Conservation (phyloP, 768 basidiomycete species). For the Pleurotus giganteus region DNA sequence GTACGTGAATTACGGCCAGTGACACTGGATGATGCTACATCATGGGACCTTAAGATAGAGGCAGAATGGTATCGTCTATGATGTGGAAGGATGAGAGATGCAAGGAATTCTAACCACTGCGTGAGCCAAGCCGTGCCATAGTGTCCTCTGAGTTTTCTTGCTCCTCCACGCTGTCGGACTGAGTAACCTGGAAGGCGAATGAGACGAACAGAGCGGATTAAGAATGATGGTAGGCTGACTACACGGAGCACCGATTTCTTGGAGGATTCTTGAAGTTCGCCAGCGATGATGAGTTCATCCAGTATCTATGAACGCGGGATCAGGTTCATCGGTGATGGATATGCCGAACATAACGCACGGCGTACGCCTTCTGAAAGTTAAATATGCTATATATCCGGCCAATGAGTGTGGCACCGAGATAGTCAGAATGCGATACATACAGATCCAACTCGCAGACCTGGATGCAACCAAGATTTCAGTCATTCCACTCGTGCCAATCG, state of each 20-base stretch:
- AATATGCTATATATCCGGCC: constrained; percentile 82
- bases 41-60: constrained; percentile 41
- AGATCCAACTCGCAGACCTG: constrained; percentile 92
- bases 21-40: constrained; percentile 26
- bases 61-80: constrained; percentile 14
- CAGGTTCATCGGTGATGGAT: neutral
- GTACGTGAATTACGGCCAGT: neutral
- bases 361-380: constrained; percentile 96
- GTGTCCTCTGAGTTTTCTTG: constrained; percentile 84
- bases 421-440: too few species aligned
- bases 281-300: constrained; percentile 91
- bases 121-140: constrained; percentile 72
- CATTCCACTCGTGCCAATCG: neutral
- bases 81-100: constrained; percentile 13
- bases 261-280: constrained; percentile 92
- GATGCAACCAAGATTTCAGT: constrained; percentile 37
- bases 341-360: constrained; percentile 42
- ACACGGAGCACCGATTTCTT: constrained; percentile 68
- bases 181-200: constrained; percentile 61
- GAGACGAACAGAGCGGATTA: neutral
- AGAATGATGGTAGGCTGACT: constrained; percentile 28
- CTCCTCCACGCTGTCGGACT: constrained; percentile 81
- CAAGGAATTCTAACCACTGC: constrained; percentile 54
- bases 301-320: constrained; percentile 54
- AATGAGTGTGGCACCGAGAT: too few species aligned